Percentiles rank a stretch among this genome's conserved stretches.
Conservation (phyloP, 1,139 yeast species). For the Scheffersomyces illinoinensis region DNA sequence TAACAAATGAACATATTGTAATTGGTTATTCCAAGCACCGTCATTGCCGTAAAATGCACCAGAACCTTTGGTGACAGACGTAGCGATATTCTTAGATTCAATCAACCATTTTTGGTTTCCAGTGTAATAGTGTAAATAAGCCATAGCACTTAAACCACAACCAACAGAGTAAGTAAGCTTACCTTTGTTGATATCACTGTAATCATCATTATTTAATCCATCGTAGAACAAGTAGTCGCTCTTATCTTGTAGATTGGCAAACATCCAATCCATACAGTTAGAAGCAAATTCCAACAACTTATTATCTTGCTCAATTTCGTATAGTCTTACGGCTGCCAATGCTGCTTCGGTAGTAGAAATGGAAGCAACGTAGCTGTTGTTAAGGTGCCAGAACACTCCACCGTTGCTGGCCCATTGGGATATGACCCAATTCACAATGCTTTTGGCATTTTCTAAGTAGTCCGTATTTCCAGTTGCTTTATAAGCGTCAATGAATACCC, state of each 20-base stretch:
- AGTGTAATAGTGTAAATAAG: slow-evolving; percentile 11
- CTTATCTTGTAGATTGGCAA: slow-evolving; percentile 9
- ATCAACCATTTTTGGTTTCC: slow-evolving; percentile 11
- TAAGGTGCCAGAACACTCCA: slow-evolving; percentile 32
- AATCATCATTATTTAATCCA: slow-evolving; percentile 10
- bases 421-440: slow-evolving; percentile 15
- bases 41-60: slow-evolving; percentile 24
- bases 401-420: slow-evolving; percentile 23
- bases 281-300: slow-evolving; percentile 8
- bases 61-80: slow-evolving; percentile 17
- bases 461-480: slow-evolving; percentile 12
- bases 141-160: background rate
- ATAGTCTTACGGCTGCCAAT: slow-evolving; percentile 31
- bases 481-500: slow-evolving; percentile 32
- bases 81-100: slow-evolving; percentile 17
- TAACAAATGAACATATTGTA: slow-evolving; percentile 25
- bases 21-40: slow-evolving; percentile 25
- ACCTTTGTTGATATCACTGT: slow-evolving; percentile 12
- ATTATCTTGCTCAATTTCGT: slow-evolving; percentile 18
- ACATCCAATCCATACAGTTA: slow-evolving; percentile 11
- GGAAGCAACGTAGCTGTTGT: slow-evolving; percentile 31
- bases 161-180: slow-evolving; percentile 17
- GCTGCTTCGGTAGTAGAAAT: slow-evolving; percentile 39
- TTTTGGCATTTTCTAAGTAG: slow-evolving; percentile 18
- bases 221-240: slow-evolving; percentile 13